These are phyloP conservation scores for Aspergillus eucalypticola DNA, from an alignment of 2,329 filamentous ascomycete species.

Conservation along the genomic window DNA sequence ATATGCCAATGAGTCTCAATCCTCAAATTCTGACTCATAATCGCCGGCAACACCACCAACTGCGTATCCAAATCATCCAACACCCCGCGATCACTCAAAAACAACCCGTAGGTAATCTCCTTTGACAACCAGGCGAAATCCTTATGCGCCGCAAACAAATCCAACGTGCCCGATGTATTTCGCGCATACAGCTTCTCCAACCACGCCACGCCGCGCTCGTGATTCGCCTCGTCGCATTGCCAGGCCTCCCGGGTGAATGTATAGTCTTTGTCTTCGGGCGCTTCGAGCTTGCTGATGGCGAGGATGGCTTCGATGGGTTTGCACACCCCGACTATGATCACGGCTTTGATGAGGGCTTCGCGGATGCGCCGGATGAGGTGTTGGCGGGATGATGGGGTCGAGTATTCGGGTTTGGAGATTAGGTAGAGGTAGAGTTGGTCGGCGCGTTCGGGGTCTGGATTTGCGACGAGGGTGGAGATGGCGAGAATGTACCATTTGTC, in stretches of 20 bases:
- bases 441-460: constrained; percentile 54
- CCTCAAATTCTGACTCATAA: constrained; percentile 48
- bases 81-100: constrained; percentile 47
- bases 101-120: constrained; percentile 67
- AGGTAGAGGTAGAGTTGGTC: constrained; percentile 59
- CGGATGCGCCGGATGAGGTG: constrained; percentile 45
- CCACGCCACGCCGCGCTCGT: constrained; percentile 57
- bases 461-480: constrained; percentile 51
- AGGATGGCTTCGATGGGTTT: constrained; percentile 64
- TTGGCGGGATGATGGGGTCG: constrained; percentile 32
- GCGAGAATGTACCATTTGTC: constrained; percentile 39
- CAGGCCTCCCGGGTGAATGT: constrained; percentile 57
- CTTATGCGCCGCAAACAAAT: constrained; percentile 33
- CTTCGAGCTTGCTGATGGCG: constrained; percentile 55
- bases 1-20: constrained; percentile 50
- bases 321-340: constrained; percentile 61
- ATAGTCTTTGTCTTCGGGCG: constrained; percentile 60
- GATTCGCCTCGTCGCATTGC: constrained; percentile 59
- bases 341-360: constrained; percentile 61
- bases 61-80: constrained; percentile 47
- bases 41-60: constrained; percentile 45
- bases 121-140: constrained; percentile 72
- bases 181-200: constrained; percentile 58
- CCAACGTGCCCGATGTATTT: constrained; percentile 42
- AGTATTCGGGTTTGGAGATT: constrained; percentile 50